These are phyloP conservation scores for Inonotus hispidus DNA, from an alignment of 1,284 basidiomycete genomes.

Conservation along the genomic window DNA sequence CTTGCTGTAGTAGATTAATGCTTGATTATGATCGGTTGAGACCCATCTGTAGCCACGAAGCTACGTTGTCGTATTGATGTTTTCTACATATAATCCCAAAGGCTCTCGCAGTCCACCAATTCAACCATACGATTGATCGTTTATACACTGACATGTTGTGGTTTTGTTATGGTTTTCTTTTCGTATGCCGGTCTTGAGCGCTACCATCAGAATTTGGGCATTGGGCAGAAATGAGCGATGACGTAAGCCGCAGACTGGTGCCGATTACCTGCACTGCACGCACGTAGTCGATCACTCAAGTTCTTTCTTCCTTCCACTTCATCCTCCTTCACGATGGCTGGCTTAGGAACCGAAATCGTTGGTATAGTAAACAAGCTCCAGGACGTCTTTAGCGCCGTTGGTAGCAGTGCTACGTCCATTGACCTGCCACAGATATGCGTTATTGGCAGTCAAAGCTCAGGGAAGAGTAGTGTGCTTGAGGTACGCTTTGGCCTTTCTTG, in stretches of 20 bases:
- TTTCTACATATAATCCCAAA: neutral
- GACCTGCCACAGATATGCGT: slow-evolving; percentile 87
- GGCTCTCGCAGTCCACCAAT: neutral
- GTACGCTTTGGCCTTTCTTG: slow-evolving; percentile 34
- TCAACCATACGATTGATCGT: neutral
- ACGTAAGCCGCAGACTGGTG: slow-evolving; percentile 7
- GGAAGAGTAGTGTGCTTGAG: slow-evolving; percentile 84
- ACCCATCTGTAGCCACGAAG: neutral
- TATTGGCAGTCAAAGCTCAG: slow-evolving; percentile 80
- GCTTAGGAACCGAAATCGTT: slow-evolving; percentile 75
- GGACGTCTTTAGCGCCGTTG: slow-evolving; percentile 81
- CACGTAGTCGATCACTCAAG: neutral
- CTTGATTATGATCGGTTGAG: slow-evolving; percentile 6
- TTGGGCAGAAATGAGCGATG: neutral
- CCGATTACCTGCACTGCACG: slow-evolving; percentile 1
- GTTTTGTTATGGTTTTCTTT: neutral
- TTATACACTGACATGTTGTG: neutral
- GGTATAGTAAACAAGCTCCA: slow-evolving; percentile 77
- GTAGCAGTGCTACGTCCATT: slow-evolving; percentile 67
- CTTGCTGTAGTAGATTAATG: slow-evolving; percentile 6
- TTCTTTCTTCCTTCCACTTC: slow-evolving; percentile 1
- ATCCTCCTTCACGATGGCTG: slow-evolving; percentile 28
- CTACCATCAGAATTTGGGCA: neutral
- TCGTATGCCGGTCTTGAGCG: neutral
- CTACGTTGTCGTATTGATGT: neutral